These are phyloP conservation scores for Cutaneotrichosporon sp. DNA, from an alignment of 1,284 basidiomycete genomes.

Conservation along the genomic window DNA sequence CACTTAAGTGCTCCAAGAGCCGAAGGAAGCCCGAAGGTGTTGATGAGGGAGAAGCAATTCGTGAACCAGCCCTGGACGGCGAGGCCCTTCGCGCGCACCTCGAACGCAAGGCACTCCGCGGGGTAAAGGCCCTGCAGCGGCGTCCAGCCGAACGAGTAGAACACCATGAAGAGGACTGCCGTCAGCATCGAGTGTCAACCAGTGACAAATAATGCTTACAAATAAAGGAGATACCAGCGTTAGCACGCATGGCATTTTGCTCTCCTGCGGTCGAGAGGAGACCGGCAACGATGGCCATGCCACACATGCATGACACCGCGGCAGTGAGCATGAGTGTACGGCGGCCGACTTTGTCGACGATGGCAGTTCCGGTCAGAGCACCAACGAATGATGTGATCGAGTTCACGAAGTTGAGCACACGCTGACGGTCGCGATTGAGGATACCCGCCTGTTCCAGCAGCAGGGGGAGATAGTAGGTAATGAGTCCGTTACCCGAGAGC, in stretches of 20 bases:
- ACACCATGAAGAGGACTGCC: slow-evolving; percentile 16
- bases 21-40: slow-evolving; percentile 36
- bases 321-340: slow-evolving; percentile 30
- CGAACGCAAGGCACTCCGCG: slow-evolving; percentile 55
- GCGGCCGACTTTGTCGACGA: slow-evolving; percentile 30
- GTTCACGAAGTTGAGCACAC: slow-evolving; percentile 34
- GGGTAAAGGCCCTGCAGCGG: slow-evolving; percentile 58
- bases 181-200: not conserved
- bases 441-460: slow-evolving; percentile 31
- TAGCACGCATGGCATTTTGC: slow-evolving; percentile 21
- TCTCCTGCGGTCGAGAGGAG: slow-evolving; percentile 23
- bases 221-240: slow-evolving; percentile 35
- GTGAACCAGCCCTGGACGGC: slow-evolving; percentile 26
- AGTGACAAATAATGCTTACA: slow-evolving; percentile 4
- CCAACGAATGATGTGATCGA: slow-evolving; percentile 26
- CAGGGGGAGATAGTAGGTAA: slow-evolving; percentile 46
- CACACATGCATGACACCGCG: slow-evolving; percentile 16
- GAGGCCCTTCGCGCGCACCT: slow-evolving; percentile 54
- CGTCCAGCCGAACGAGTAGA: slow-evolving; percentile 55
- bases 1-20: slow-evolving; percentile 27
- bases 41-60: slow-evolving; percentile 26
- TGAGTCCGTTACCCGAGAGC: slow-evolving; percentile 33
- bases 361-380: slow-evolving; percentile 25
- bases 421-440: slow-evolving; percentile 23
- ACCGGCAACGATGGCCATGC: slow-evolving; percentile 32